Base-by-base conservation (phyloP, 192 early-diverging fungal species). In the Coemansia biformis region DNA sequence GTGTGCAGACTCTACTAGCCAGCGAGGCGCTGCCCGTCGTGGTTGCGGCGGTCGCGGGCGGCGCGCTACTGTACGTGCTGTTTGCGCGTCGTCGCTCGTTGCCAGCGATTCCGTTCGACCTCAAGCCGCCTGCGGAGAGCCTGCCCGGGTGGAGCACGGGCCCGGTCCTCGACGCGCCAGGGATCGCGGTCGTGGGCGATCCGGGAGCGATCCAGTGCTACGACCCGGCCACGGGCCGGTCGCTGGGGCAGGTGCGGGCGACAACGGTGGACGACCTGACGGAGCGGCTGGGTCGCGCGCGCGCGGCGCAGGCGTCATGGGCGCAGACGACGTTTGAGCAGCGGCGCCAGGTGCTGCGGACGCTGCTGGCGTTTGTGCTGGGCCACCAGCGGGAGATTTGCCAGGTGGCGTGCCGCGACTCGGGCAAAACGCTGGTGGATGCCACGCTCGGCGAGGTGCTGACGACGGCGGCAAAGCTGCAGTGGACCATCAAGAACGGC, bases 341-440 rank as follows among this genome's bases (percentile, higher is more conserved):
- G 55, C 80, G 90, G 32, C 76, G 81, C 28, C 75, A 76, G 38
- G 82, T 92, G 1, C 74, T 92, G 26, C 70, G 80, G 19, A 80
- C 82, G 33, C 55, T 92, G 21, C 54, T 84, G n/a, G 79, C 83
- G 30, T 92, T 81, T 46, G 76, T 87, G 19, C 56, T 90, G 7
- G 43, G 56, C 4, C 74, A 92, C 57, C 89, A 91, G 66, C 82
- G 87, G 46, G 64, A 76, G 17, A 89, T 92, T 51, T 85, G 80
- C 57, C 74, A 80, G 34, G 82, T 89, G 13, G 77, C 81, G 16
- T 68, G 79, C 48, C 75, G 89, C 39, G 86, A 87, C 40, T 85
- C 87, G 1, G 90, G 90, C 38, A 92, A 92, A 61, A 86, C 88
- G 0, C 74, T 82, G 61, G 64, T 92, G 21, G 90, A 92, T 68